A percentile compares a stretch with the other conserved stretches of the same genome.
These are phyloP conservation scores for Cucurbita ficifolia DNA, from an alignment of 306 rosid species.

Conservation along the genomic window DNA sequence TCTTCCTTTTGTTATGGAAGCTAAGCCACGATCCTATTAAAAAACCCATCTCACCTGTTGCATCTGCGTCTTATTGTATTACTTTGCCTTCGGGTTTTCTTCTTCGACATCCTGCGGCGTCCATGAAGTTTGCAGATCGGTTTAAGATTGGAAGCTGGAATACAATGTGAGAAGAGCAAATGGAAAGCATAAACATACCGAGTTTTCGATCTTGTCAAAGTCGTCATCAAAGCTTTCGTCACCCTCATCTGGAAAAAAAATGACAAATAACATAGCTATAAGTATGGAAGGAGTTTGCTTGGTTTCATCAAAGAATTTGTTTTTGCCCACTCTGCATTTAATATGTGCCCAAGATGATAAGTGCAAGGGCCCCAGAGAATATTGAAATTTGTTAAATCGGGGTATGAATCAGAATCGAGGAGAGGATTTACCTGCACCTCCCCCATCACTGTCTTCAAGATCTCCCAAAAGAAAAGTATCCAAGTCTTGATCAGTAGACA, in stretches of 20 bases:
- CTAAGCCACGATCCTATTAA: not conserved
- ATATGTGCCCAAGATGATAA: not conserved
- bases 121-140: not conserved
- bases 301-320: not conserved
- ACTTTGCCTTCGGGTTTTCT: constrained; percentile 33
- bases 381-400: not conserved
- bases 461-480: constrained; percentile 91
- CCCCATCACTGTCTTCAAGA: constrained; percentile 93
- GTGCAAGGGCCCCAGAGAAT: not conserved
- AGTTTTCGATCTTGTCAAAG: constrained; percentile 90
- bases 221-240: constrained; percentile 85
- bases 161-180: not conserved
- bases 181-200: constrained; percentile 33
- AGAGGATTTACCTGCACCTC: constrained; percentile 47
- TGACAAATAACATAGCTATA: not conserved
- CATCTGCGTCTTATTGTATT: not conserved
- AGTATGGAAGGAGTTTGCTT: not conserved
- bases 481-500: constrained; percentile 72
- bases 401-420: not conserved
- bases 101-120: constrained; percentile 78
- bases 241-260: constrained; percentile 56
- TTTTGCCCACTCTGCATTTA: not conserved
- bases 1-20: not conserved
- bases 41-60: not conserved
- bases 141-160: not conserved